Conservation (phyloP, 768 basidiomycete genomes). For the Pseudohyphozyma bogoriensis region DNA sequence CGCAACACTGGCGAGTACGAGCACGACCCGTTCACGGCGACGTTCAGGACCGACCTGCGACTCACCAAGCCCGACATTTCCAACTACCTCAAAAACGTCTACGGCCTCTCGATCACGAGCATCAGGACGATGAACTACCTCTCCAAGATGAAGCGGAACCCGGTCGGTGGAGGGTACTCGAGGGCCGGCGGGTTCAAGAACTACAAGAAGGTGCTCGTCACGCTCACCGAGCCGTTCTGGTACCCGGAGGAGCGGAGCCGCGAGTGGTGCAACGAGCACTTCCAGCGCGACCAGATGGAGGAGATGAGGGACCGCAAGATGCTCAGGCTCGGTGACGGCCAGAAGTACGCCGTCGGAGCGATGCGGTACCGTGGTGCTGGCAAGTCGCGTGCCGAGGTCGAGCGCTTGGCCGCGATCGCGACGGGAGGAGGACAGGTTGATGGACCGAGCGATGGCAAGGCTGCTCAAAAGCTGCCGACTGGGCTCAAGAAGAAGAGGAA, state of each 20-base stretch:
- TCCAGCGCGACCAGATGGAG: conserved; percentile 28
- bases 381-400: conserved; percentile 14
- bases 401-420: conserved; percentile 4
- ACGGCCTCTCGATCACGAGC: conserved; percentile 28
- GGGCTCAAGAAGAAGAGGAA: conserved; percentile 22
- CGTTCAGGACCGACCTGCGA: conserved; percentile 31
- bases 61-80: conserved; percentile 34
- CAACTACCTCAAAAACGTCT: conserved; percentile 33
- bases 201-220: conserved; percentile 33
- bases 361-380: conserved; percentile 22
- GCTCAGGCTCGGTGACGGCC: conserved; percentile 29
- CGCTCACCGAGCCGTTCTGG: conserved; percentile 33
- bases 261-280: conserved; percentile 32
- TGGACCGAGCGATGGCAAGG: conserved; percentile 10
- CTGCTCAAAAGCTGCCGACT: conserved; percentile 4
- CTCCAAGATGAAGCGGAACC: conserved; percentile 27
- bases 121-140: conserved; percentile 32
- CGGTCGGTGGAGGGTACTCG: conserved; percentile 22
- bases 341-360: conserved; percentile 17
- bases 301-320: conserved; percentile 29
- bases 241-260: conserved; percentile 29
- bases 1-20: conserved; percentile 29
- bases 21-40: conserved; percentile 32
- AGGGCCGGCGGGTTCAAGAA: conserved; percentile 25
- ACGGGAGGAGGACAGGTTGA: conserved; percentile 1